These are phyloP conservation scores for Letharia columbiana DNA, from an alignment of 495 filamentous ascomycete species.

Conservation along the genomic window DNA sequence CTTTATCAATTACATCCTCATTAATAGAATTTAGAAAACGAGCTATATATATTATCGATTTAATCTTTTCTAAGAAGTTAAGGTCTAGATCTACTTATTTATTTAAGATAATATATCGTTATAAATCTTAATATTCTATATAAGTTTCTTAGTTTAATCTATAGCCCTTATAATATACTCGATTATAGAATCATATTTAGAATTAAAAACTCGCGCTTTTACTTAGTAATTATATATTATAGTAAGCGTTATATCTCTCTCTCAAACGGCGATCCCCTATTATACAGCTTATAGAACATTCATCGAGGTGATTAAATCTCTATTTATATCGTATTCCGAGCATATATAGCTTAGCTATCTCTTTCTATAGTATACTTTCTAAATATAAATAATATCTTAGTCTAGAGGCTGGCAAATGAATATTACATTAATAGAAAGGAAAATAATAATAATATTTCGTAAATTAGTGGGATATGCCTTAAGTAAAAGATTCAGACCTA, in stretches of 20 bases:
- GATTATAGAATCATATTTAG: neutral
- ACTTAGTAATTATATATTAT: neutral
- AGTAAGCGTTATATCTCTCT: neutral
- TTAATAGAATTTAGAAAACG: neutral
- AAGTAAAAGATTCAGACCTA: neutral
- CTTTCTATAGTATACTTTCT: neutral
- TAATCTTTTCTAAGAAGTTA: neutral
- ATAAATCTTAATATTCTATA: neutral
- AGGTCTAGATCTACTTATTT: neutral
- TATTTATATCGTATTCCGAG: neutral
- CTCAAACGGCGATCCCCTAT: neutral
- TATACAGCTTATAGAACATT: neutral
- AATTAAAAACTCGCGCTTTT: neutral
- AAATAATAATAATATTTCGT: neutral
- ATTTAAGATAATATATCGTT: neutral
- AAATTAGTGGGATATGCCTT: neutral
- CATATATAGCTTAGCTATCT: neutral
- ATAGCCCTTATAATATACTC: no score
- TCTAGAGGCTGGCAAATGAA: neutral
- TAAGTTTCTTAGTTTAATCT: neutral
- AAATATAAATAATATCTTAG: neutral
- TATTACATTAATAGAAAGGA: neutral
- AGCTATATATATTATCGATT: neutral
- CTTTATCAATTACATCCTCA: no score
- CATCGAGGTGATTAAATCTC: neutral